These are phyloP conservation scores for Solanum paucissectum DNA, from an alignment of 257 asterid genomes.

Conservation along the genomic window DNA sequence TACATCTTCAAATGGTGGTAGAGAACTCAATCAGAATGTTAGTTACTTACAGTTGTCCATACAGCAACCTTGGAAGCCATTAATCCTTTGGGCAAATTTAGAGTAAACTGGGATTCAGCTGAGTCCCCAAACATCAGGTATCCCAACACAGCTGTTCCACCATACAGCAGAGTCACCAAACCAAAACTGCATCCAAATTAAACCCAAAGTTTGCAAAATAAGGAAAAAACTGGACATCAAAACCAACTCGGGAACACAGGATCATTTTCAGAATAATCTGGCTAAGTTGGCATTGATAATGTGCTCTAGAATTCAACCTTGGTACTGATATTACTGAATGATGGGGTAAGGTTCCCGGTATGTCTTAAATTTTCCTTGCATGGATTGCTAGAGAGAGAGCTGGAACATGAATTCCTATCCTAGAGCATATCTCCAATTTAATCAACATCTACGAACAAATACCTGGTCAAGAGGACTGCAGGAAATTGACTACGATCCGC, in stretches of 20 bases:
- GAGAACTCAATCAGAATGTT: not conserved
- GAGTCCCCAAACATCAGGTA: slow-evolving; percentile 82
- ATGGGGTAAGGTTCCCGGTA: not conserved
- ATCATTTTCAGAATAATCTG: not conserved
- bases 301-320: not conserved
- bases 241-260: not conserved
- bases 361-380: not conserved
- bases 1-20: not conserved
- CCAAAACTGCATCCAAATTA: slow-evolving; percentile 51
- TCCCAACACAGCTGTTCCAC: slow-evolving; percentile 75
- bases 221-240: not conserved
- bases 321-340: not conserved
- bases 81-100: slow-evolving; percentile 75
- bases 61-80: slow-evolving; percentile 77
- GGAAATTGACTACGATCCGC: slow-evolving; percentile 70
- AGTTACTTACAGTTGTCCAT: slow-evolving; percentile 82
- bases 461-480: slow-evolving; percentile 71
- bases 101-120: slow-evolving; percentile 78
- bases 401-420: not conserved
- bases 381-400: not conserved
- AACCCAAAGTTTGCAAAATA: not conserved
- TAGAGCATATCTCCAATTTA: not conserved
- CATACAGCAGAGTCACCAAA: slow-evolving; percentile 69
- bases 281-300: not conserved
- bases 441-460: not conserved